Evolutionary conservation across 345 rosid genomes (phyloP).

Genomic region (Pistacia vera): DNA sequence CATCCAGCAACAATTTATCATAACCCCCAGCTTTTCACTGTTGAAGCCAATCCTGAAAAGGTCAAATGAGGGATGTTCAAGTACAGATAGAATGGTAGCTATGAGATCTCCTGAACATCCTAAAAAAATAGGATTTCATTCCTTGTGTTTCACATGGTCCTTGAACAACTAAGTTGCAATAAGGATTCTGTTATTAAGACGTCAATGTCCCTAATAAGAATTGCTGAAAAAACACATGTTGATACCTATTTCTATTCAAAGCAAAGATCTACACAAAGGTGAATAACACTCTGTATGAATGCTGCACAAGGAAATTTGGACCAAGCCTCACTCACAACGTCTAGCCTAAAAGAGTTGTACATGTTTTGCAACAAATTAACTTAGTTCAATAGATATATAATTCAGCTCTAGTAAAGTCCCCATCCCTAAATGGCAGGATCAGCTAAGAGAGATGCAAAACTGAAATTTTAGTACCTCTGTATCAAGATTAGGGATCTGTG

Average conservation of each 20-base stretch:
- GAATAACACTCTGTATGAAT: too few species aligned
- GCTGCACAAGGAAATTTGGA: too few species aligned
- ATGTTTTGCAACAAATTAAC: too few species aligned
- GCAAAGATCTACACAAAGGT: too few species aligned
- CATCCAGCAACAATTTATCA: background rate
- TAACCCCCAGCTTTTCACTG: background rate
- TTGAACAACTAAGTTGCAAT: background rate
- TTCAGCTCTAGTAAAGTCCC: too few species aligned
- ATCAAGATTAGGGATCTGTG: conserved; percentile 39
- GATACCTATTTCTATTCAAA: too few species aligned
- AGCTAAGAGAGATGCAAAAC: too few species aligned
- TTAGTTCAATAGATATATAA: too few species aligned
- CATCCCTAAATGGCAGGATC: too few species aligned
- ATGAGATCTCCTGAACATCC: background rate
- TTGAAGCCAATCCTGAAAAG: background rate
- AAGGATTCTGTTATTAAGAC: background rate
- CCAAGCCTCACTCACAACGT: too few species aligned
- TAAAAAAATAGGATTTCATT: background rate
- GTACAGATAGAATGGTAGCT: background rate
- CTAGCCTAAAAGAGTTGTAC: too few species aligned
- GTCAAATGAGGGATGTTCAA: background rate
- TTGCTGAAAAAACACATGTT: background rate
- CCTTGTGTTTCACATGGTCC: background rate
- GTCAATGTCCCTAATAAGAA: background rate
- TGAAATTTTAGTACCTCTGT: too few species aligned